Conservation (phyloP, 192 early-diverging fungal species). For the Backusella morwellensis region DNA sequence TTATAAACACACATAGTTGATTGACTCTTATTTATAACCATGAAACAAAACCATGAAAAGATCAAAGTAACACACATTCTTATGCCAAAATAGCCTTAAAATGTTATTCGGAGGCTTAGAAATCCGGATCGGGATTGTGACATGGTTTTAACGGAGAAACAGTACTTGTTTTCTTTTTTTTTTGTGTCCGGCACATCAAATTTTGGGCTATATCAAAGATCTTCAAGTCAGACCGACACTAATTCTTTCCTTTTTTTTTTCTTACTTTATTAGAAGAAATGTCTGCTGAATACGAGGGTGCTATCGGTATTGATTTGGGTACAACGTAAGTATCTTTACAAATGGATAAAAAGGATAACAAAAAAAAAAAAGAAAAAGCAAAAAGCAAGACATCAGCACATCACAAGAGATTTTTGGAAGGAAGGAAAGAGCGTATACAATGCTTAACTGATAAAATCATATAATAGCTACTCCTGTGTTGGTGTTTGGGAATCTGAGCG, state of each 20-base stretch:
- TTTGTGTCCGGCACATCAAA: neutral
- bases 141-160: neutral
- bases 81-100: neutral
- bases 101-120: neutral
- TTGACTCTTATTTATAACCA: too few relatives aligned
- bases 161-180: constrained; percentile 4
- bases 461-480: constrained; percentile 93
- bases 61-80: neutral
- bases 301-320: constrained; percentile 45
- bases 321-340: constrained; percentile 46
- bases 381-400: constrained; percentile 38
- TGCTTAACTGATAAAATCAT: constrained; percentile 56
- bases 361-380: neutral
- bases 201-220: neutral
- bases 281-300: constrained; percentile 40
- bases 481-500: constrained; percentile 87
- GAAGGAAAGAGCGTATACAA: neutral
- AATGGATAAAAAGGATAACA: neutral
- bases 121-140: constrained; percentile 7
- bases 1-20: too few relatives aligned
- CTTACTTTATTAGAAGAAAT: constrained; percentile 20
- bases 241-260: constrained; percentile 21
- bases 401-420: too few relatives aligned
- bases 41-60: neutral
- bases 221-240: neutral